A percentile compares a stretch with the other conserved stretches of the same genome.
These are phyloP conservation scores for Fusarium equiseti DNA, from an alignment of 2,329 filamentous ascomycete genomes.

Conservation along the genomic window DNA sequence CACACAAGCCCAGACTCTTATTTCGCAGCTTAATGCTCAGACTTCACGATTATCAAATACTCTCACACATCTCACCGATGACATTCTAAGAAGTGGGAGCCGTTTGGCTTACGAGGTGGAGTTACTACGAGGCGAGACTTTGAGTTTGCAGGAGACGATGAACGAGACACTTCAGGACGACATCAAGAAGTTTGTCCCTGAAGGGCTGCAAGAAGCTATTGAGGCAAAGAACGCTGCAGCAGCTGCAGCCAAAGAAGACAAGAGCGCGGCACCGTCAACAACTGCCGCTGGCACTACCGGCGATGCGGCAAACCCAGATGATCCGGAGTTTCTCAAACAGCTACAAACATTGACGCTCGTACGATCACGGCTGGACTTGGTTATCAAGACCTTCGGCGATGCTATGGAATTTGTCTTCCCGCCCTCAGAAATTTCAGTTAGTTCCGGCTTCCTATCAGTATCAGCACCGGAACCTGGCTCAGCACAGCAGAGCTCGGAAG, in stretches of 20 bases:
- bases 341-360: conserved; percentile 87
- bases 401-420: conserved; percentile 96
- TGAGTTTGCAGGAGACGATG: conserved; percentile 82
- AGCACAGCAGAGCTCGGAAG: conserved; percentile 77
- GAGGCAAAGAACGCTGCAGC: conserved; percentile 42
- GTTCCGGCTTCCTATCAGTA: conserved; percentile 89
- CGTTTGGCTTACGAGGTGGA: conserved; percentile 95
- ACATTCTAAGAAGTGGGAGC: conserved; percentile 90
- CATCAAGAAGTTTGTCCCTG: conserved; percentile 77
- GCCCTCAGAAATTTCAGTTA: conserved; percentile 85
- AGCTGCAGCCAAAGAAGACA: conserved; percentile 33
- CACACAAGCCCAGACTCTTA: conserved; percentile 82
- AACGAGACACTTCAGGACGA: conserved; percentile 78
- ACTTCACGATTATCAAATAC: conserved; percentile 84
- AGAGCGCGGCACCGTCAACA: conserved; percentile 42
- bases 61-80: conserved; percentile 91
- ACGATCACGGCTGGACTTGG: conserved; percentile 84
- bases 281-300: conserved; percentile 13
- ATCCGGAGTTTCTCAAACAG: conserved; percentile 79
- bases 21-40: conserved; percentile 89
- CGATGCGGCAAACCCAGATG: conserved; percentile 49
- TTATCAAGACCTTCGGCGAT: conserved; percentile 92
- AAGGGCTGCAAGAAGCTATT: conserved; percentile 55
- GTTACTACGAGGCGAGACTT: conserved; percentile 86
- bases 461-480: conserved; percentile 82